These are phyloP conservation scores for Protomyces inundatus DNA, from an alignment of 1,139 yeast genomes.

Conservation along the genomic window DNA sequence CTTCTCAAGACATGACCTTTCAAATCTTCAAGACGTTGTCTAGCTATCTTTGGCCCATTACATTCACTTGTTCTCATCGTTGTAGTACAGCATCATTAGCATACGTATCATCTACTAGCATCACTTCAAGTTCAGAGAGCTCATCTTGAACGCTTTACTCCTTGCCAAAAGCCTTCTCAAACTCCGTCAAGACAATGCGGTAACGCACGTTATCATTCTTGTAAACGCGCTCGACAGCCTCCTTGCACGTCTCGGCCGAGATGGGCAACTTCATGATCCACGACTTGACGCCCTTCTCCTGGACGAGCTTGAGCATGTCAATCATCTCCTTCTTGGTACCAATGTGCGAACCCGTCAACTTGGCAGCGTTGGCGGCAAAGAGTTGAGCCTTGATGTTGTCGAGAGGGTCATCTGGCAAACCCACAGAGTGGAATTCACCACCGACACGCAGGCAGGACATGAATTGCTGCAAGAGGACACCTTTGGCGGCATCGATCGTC, in stretches of 20 bases:
- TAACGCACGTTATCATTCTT: constrained; percentile 55
- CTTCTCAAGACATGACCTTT: too few species aligned
- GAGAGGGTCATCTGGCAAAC: constrained; percentile 34
- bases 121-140: neutral
- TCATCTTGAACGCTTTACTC: neutral
- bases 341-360: constrained; percentile 31
- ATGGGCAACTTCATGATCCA: constrained; percentile 32
- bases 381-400: constrained; percentile 29
- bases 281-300: constrained; percentile 30
- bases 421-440: constrained; percentile 36
- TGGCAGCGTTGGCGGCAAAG: constrained; percentile 29
- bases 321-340: constrained; percentile 31
- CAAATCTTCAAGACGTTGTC: too few species aligned
- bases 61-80: too few species aligned
- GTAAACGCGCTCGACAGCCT: constrained; percentile 29
- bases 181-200: constrained; percentile 58
- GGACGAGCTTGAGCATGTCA: constrained; percentile 32
- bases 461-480: constrained; percentile 35
- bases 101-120: too few species aligned
- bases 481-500: constrained; percentile 34
- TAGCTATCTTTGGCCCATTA: too few species aligned
- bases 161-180: constrained; percentile 41
- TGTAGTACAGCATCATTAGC: too few species aligned
- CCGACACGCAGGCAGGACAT: constrained; percentile 33
- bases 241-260: constrained; percentile 29